Base-by-base conservation (phyloP, 176 grass and related monocot genomes). In the Carex parvula region DNA sequence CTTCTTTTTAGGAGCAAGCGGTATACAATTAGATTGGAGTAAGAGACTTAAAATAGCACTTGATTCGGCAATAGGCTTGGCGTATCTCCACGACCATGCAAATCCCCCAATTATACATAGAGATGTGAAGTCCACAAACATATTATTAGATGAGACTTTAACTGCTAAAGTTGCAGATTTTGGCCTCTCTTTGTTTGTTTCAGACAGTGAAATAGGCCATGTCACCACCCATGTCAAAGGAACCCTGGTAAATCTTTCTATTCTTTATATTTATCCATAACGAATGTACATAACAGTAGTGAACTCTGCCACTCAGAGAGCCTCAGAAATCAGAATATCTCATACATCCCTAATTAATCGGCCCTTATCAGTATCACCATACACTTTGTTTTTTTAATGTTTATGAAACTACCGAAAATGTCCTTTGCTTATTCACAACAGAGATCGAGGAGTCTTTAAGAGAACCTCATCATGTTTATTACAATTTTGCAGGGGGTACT, bases 81-180 rank as follows among this genome's bases (percentile, higher is more conserved):
- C 95, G 59, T 98, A 98, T 80, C 91, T 98, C 55, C 95, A 95
- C 85, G 92, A 98, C 6, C 95, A 95, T 87, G 95, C 95, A 44
- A 83, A 89, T 90, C 92, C 95, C 39, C 93, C 92, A 58, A 98
- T 98, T 67, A 93, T 98, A 81, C 95, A 93, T 63, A 90, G 94
- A 86, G 94, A 97, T 83, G 85, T 97, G 16, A 97, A 97, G 83
- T 94, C 94, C 11, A 88, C 82, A 50, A 97, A 97, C 85, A 94
- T 97, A 64, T 90, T 97, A 79, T 85, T 97, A 46, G 91, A 93
- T 29, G 89, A 84, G 33, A 89, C 87, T 77, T 82, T 95, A 84
- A 90, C 89, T 0, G 95, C 92, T 56, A 98, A 98, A 82, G 95
- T 98, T 16, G 73, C 91, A 14, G 95, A 98, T 82, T 98, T 98